Evolutionary conservation across 257 asterid species (phyloP), one percentile per base, ranked within the genome.

Genomic region (Ajuga chamaepitys): DNA sequence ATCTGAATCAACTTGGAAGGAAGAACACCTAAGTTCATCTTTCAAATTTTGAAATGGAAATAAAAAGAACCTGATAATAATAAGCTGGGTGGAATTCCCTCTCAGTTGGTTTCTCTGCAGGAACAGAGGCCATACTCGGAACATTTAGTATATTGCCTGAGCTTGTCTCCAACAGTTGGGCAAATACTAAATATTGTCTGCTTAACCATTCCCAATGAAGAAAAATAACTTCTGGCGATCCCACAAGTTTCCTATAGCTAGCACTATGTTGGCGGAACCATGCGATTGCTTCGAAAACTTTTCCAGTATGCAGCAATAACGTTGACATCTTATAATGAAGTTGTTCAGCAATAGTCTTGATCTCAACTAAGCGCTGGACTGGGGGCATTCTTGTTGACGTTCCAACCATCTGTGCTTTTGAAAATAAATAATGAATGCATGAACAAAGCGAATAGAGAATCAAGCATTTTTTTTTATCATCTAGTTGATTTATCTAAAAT

Each of bases 201-300:
- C 97, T 88, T 77, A 94, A 80, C 99, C 99, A 94, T 74, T 90
- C 96, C 96, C 97, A 94, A 41, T 94, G 99, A 80, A 88, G 87
- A 78, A 84, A 94, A 72, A 57, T 74, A 72, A 80, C 92, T 66
- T 90, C 95, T 5, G 92, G 83, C 7, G 82, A 79, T 71, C 96
- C 99, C 48, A 68, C 80, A 72, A 88, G 91, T 77, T 52, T 83
- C 80, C 82, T 82, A 79, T 86, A 94, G 71, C 80, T 67, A 79
- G 82, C 79, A 64, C 70, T 71, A 62, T 90, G 99, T 76, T 77
- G 85, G 72, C 91, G 91, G 74, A 94, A 88, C 97, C 95, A 85
- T 13, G 73, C 68, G 67, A 88, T 90, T 70, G 99, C 96, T 75
- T 90, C 99, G 17, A 74, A 74, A 74, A 84, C 59, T 84, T 85